Conservation (phyloP, 441 rosid species). For the Gossypium davidsonii region DNA sequence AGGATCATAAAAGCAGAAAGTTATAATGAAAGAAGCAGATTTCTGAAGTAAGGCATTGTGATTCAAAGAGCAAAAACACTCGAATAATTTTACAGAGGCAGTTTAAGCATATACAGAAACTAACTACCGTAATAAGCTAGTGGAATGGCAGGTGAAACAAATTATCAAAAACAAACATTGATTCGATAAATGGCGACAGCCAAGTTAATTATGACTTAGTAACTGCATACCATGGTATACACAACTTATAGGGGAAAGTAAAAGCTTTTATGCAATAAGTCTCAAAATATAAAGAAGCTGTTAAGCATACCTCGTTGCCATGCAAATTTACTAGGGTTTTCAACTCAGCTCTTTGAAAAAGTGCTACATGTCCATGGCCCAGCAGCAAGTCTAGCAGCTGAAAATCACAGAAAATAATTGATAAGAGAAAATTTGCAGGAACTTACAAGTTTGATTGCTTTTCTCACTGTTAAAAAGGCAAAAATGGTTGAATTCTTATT, state of each 20-base stretch:
- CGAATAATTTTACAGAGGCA: background rate
- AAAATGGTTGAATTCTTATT: background rate
- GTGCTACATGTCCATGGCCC: conserved; percentile 67
- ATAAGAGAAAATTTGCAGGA: background rate
- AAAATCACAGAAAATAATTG: conserved; percentile 7
- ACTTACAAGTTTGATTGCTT: conserved; percentile 1
- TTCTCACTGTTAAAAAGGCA: background rate
- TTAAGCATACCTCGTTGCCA: conserved; percentile 52
- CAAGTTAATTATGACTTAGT: background rate
- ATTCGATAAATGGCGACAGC: background rate
- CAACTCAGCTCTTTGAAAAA: conserved; percentile 82
- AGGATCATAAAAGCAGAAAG: conserved; percentile 7
- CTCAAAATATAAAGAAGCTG: background rate
- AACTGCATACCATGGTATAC: background rate
- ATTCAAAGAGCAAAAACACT: background rate
- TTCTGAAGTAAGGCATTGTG: background rate
- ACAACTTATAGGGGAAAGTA: background rate
- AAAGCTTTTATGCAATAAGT: background rate
- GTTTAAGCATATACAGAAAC: background rate
- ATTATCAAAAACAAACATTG: background rate
- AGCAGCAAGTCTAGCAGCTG: conserved; percentile 60
- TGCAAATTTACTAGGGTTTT: conserved; percentile 78
- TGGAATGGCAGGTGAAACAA: background rate
- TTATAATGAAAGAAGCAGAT: background rate
- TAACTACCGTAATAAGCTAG: background rate